Conservation (phyloP, 257 asterid genomes). For the Schizonepeta tenuifolia region DNA sequence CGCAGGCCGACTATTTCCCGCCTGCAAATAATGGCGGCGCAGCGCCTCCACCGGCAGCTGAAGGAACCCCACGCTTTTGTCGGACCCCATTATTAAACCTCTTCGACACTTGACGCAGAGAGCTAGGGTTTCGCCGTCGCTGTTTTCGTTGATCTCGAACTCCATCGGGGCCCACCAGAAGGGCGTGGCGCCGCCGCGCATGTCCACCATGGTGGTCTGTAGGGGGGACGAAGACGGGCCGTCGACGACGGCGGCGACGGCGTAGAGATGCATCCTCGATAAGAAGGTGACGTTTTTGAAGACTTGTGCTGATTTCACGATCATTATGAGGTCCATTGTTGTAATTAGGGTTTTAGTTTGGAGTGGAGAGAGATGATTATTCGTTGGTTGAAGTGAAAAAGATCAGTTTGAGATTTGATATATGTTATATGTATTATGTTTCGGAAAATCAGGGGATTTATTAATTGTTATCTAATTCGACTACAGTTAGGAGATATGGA, state of each 20-base stretch:
- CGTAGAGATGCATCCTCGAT: conserved; percentile 33
- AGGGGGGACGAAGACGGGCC: background rate
- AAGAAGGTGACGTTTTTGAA: conserved; percentile 29
- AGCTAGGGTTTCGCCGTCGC: background rate
- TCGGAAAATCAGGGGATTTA: background rate
- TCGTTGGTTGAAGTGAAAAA: too few species aligned
- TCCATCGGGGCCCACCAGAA: conserved; percentile 28
- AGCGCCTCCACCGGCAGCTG: background rate
- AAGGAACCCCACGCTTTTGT: conserved; percentile 24
- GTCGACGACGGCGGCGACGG: background rate
- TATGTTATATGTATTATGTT: too few species aligned
- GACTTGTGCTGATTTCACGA: conserved; percentile 27
- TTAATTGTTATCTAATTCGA: background rate
- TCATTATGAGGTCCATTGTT: conserved; percentile 7
- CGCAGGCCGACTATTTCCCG: background rate
- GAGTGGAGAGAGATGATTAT: too few species aligned
- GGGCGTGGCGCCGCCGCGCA: conserved; percentile 28
- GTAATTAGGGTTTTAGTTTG: too few species aligned
- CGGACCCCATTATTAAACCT: background rate
- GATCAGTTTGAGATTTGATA: background rate
- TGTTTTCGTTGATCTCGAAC: conserved; percentile 2
- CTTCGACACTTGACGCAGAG: conserved; percentile 9
- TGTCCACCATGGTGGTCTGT: conserved; percentile 8
- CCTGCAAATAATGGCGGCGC: background rate
- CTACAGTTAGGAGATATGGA: background rate